Percentiles rank a stretch among this genome's conserved stretches.
Conservation (phyloP, 179 eudicot genomes). For the Gypsophila paniculata region DNA sequence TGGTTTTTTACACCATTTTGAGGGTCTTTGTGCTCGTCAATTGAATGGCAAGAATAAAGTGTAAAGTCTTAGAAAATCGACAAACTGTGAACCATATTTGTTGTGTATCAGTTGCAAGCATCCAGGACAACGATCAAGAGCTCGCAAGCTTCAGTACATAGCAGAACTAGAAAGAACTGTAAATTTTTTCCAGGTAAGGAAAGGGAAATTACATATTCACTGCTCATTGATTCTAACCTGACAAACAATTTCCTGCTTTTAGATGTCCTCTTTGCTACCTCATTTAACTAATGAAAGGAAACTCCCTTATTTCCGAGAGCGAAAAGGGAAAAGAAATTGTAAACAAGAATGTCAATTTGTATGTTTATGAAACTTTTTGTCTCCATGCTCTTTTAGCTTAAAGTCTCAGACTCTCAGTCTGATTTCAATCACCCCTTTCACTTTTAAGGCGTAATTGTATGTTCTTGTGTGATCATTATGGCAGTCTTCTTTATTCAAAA, state of each 20-base stretch:
- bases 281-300: background rate
- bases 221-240: background rate
- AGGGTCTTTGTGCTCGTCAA: background rate
- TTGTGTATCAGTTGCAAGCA: constrained; percentile 33
- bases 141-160: constrained; percentile 62
- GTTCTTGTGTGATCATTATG: background rate
- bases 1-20: background rate
- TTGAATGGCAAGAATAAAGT: background rate
- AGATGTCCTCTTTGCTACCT: background rate
- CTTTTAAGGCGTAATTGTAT: background rate
- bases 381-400: background rate
- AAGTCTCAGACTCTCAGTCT: background rate
- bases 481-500: background rate
- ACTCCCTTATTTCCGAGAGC: background rate
- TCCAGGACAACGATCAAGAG: constrained; percentile 63
- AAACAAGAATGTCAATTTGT: background rate
- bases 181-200: constrained; percentile 42
- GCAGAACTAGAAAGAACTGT: constrained; percentile 62
- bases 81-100: background rate
- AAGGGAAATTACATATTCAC: background rate
- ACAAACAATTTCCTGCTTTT: background rate
- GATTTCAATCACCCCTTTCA: background rate
- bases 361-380: no score
- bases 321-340: background rate
- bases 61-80: background rate